Conservation (phyloP, 2,329 filamentous ascomycete species). For the Fulvia fulva region DNA sequence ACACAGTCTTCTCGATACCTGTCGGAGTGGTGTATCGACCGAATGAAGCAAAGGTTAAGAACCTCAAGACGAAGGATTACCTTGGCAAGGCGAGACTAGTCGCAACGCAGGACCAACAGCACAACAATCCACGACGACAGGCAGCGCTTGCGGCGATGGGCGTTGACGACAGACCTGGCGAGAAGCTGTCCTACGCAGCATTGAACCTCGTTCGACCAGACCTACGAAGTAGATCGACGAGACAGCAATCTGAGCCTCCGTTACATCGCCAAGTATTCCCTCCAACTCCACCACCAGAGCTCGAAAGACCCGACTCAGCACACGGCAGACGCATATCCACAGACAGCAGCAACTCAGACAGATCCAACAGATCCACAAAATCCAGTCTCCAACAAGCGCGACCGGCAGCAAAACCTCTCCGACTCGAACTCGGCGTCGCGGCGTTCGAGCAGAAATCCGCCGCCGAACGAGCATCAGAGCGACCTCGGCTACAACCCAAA, state of each 20-base stretch:
- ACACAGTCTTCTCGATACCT: slow-evolving; percentile 97
- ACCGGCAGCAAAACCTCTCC: slow-evolving; percentile 44
- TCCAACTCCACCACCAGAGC: slow-evolving; percentile 95
- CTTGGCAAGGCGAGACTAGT: slow-evolving; percentile 93
- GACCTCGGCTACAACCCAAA: slow-evolving; percentile 37
- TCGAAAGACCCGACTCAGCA: slow-evolving; percentile 48
- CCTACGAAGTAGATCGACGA: slow-evolving; percentile 62
- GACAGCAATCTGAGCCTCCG: slow-evolving; percentile 82
- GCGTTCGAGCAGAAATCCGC: slow-evolving; percentile 42
- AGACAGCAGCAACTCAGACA: slow-evolving; percentile 45
- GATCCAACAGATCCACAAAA: slow-evolving; percentile 25
- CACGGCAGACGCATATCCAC: slow-evolving; percentile 33
- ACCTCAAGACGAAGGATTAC: slow-evolving; percentile 96
- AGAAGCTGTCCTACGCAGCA: slow-evolving; percentile 86
- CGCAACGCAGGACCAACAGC: slow-evolving; percentile 54
- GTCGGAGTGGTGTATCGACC: slow-evolving; percentile 93
- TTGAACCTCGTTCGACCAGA: slow-evolving; percentile 89
- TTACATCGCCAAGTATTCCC: slow-evolving; percentile 79
- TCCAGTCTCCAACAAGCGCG: slow-evolving; percentile 36
- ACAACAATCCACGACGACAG: slow-evolving; percentile 26
- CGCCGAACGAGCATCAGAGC: slow-evolving; percentile 11
- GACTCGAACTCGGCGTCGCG: slow-evolving; percentile 47
- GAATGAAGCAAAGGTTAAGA: slow-evolving; percentile 97
- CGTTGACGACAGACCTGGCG: slow-evolving; percentile 75
- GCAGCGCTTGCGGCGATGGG: slow-evolving; percentile 42